Conservation (phyloP, 1,284 basidiomycete genomes). For the Leccinum ponderosum region DNA sequence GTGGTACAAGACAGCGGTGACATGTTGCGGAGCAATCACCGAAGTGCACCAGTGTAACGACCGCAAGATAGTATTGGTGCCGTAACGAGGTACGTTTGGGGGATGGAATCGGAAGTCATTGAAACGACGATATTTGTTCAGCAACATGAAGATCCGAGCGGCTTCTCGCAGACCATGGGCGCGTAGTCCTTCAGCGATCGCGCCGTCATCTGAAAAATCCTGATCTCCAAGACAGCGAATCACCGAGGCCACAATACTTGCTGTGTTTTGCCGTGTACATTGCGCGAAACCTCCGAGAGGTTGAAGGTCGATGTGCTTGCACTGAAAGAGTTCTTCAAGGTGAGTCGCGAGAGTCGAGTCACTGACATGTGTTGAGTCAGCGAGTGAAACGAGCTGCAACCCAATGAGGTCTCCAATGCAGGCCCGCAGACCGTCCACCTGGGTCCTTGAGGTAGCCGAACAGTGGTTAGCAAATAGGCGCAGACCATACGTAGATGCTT, state of each 20-base stretch:
- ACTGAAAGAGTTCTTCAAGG: conserved; percentile 40
- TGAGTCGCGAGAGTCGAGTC: conserved; percentile 17
- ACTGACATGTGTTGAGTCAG: conserved; percentile 35
- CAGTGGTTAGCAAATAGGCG: conserved; percentile 65
- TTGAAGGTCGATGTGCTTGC: conserved; percentile 34
- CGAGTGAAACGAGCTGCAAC: conserved; percentile 52
- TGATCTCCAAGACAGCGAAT: conserved; percentile 64
- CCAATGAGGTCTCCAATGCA: conserved; percentile 78
- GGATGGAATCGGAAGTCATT: conserved; percentile 53
- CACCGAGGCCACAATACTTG: conserved; percentile 56
- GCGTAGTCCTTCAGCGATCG: conserved; percentile 49
- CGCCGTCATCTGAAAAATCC: conserved; percentile 46
- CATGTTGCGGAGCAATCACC: conserved; percentile 40
- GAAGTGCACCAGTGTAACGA: conserved; percentile 60
- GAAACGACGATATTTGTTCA: conserved; percentile 52
- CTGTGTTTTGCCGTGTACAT: conserved; percentile 47
- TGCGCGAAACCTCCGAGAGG: conserved; percentile 39
- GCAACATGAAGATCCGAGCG: conserved; percentile 43
- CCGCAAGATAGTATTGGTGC: conserved; percentile 48
- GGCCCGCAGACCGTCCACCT: conserved; percentile 53
- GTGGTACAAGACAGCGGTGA: conserved; percentile 67
- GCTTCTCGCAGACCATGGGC: conserved; percentile 33
- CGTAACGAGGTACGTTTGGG: conserved; percentile 62
- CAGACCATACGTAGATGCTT: conserved; percentile 40
- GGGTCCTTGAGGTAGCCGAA: conserved; percentile 52